Base-by-base conservation (phyloP, 2,329 filamentous ascomycete species). In the Pseudogymnoascus sp. region DNA sequence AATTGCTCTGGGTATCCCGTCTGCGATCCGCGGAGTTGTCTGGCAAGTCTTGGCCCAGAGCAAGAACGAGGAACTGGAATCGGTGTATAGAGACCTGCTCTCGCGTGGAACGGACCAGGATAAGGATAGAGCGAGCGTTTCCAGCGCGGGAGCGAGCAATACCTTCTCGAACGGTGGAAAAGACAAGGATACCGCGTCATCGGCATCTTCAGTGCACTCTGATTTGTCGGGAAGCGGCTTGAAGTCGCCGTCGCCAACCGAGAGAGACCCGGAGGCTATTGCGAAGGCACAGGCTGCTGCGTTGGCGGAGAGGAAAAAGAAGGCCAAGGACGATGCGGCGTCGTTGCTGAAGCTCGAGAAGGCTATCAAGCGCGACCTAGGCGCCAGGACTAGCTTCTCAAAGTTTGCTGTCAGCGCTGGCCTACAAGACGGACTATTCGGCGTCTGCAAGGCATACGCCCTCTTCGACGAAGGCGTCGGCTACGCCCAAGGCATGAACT, bases 401-500 rank as follows among this genome's bases (percentile, higher is more conserved):
- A 97, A 97, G 75, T 96, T 96, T 76, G 89, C 96, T 66, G 89
- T 93, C 66, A 90, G 92, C 36, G 89, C 93, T 66, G 93, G 92
- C 36, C 85, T 96, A 47, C 95, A 97, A 75, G 95, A 97, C 71
- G 90, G 91, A 7, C 82, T 99, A 8, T 97, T 96, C 75, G 93
- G 93, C 39, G 86, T 99, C 37, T 99, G 95, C 79, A 99, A 97
- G 76, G 93, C 95, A 1, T 99, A 99, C 76, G 95, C 95, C 12
- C 80, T 99, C 31, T 97, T 93, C 70, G 95, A 99, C 71, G 92
- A 96, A 71, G 89, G 83, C 6, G 95, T 99, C 37, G 93, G 95
- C 34, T 99, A 99, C 75, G 93, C 96, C 0, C 95, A 99, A 75
- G 95, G 95, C 73, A 97, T 99, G 90, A 99, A 97, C 73, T 99